Conservation (phyloP, 441 rosid species). For the Brassica balearica region DNA sequence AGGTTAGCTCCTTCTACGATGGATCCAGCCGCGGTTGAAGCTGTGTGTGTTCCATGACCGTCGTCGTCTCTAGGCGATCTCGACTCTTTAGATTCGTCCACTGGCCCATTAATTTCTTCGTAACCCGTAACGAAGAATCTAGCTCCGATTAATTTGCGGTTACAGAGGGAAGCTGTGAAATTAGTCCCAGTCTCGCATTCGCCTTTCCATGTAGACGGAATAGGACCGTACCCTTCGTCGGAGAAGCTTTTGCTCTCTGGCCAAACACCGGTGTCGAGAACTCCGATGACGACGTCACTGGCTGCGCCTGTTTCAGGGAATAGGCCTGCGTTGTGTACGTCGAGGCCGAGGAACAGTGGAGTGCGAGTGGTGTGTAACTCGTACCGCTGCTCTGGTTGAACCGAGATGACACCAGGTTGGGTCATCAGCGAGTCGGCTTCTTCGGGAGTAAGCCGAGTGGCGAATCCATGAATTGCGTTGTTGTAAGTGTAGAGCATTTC, state of each 20-base stretch:
- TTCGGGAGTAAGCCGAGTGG: constrained; percentile 54
- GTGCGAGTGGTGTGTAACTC: constrained; percentile 76
- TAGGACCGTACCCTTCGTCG: constrained; percentile 62
- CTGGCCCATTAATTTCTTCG: constrained; percentile 55
- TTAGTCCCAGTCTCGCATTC: constrained; percentile 61
- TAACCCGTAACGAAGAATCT: constrained; percentile 65
- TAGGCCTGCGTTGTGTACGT: constrained; percentile 39
- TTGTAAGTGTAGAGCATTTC: constrained; percentile 71
- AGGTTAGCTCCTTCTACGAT: constrained; percentile 59
- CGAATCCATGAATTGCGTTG: constrained; percentile 67
- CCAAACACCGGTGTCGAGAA: constrained; percentile 82
- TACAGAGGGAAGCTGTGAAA: constrained; percentile 57
- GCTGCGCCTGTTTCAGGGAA: constrained; percentile 50
- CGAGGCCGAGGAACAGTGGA: constrained; percentile 78
- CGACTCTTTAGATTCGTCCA: constrained; percentile 59
- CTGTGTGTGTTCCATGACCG: constrained; percentile 67
- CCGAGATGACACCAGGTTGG: constrained; percentile 66
- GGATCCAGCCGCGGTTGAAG: constrained; percentile 61
- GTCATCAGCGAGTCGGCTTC: constrained; percentile 59
- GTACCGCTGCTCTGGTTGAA: constrained; percentile 62
- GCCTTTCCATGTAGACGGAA: constrained; percentile 72
- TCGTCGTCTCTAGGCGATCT: constrained; percentile 61
- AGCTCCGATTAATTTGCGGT: constrained; percentile 71
- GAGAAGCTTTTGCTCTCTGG: constrained; percentile 72
- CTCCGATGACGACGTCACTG: constrained; percentile 66